Percentiles rank a stretch among this genome's conserved stretches.
Conservation (phyloP, 2,329 filamentous ascomycete species). For the Fusarium newnesense region DNA sequence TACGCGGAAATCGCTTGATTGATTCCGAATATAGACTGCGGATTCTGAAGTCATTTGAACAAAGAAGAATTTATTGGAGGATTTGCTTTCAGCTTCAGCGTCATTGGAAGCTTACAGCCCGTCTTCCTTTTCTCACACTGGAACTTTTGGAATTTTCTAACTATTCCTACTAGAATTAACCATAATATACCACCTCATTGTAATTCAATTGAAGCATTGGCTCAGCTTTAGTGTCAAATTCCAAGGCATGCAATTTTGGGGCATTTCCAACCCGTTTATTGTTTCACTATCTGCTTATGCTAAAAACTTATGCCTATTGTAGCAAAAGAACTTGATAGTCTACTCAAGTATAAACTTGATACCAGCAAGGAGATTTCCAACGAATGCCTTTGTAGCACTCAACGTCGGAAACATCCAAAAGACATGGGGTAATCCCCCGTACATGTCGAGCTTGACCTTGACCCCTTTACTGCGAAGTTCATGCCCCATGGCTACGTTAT, state of each 20-base stretch:
- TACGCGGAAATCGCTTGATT: not conserved
- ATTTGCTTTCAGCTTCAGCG: rapidly evolving
- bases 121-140: rapidly evolving
- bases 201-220: too few relatives aligned
- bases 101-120: rapidly evolving
- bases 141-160: too few relatives aligned
- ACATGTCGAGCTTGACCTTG: not conserved
- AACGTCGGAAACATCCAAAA: not conserved
- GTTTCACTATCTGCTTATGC: too few relatives aligned
- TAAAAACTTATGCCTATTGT: too few relatives aligned
- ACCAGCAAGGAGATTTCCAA: not conserved
- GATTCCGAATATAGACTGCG: too few relatives aligned
- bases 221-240: too few relatives aligned
- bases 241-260: too few relatives aligned
- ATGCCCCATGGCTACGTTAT: not conserved
- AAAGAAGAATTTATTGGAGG: rapidly evolving
- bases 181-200: too few relatives aligned
- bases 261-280: too few relatives aligned
- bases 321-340: too few relatives aligned
- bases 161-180: too few relatives aligned
- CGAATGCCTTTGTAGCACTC: not conserved
- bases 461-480: not conserved
- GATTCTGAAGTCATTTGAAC: too few relatives aligned
- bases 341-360: not conserved
- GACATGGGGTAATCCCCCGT: rapidly evolving